Evolutionary conservation across 164 flowering plant species (phyloP), one percentile per base, ranked within the genome.

Genomic region (Dillenia suffruticosa): DNA sequence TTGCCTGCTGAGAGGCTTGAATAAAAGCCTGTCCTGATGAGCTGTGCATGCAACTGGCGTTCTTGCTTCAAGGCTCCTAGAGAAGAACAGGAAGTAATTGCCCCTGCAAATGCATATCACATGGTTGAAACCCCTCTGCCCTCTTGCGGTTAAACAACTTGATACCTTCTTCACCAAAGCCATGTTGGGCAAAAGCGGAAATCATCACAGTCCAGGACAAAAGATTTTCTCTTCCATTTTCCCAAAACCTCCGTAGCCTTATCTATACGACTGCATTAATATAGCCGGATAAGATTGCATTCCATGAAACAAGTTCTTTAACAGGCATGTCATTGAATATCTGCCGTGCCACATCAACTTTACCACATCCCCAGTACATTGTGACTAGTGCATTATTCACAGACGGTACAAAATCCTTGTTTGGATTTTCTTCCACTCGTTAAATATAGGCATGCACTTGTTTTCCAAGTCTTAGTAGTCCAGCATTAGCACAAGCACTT

Each of bases 101-200:
- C 95, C 51, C 91, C 89, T 3, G 92, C 81, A 77, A 82, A 87
- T 46, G 86, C 72, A 68, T 78, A 87, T 91, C 97, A 70, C 96
- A 89, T 2, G 90, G 93, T 50, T 77, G 63, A 24, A 80, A 55
- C 14, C 85, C 86, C 45, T 79, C 76, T n/a, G 59, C 49, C 57
- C 68, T 72, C 90, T 89, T 89, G 16, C 71, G 74, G 64, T 73
- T 75, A 63, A 91, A 85, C 48, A 89, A 59, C 68, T 79, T 84
- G 59, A 91, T 47, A 40, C 79, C 87, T 57, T 91, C 93, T 68
- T 91, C 97, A 2, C 86, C 89, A 49, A 53, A 64, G 14, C 91
- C 88, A 68, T 79, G 76, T 15, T 91, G 91, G 10, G 91, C 87
- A 49, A 75, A 70, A 10, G 82, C 93, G 40, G 96, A 78, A 49